Base-by-base conservation (phyloP, 2,329 filamentous ascomycete genomes). In the Leptographium procerum region DNA sequence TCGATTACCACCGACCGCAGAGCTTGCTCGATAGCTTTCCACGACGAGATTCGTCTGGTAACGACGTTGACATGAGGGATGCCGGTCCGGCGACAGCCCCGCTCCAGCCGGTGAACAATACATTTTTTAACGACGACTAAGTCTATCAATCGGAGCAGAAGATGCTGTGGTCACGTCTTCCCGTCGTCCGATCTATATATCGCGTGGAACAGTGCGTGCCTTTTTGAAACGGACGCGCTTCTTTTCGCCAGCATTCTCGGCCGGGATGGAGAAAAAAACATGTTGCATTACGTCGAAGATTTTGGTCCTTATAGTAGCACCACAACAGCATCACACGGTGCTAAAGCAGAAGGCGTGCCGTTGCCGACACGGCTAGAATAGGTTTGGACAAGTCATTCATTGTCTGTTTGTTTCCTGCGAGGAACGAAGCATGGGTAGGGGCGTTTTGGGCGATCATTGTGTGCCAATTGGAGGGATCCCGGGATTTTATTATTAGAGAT, bases 61-160 rank as follows among this genome's bases (percentile, higher is more conserved):
- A 77, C 56, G 81, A 83, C 58, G 71, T 83, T 33, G 76, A 79
- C 26, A 83, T 83, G 81, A 68, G 73, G 45, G 81, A 84, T 61
- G 78, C 76, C 26, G 78, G 77, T 7, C 78, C 80, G 8, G 79
- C 79, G 10, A 80, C 79, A 2, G 80, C 80, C 10, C 77, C 80
- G 16, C 69, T 79, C 22, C 74, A 74, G 58, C 73, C 72, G 53
- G 72, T 72, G 51, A 76, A 73, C 64, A 70, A 73, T 34, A 76
- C 74, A 0, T 81, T 81, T 64, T 81, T 81, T 66, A 74, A 75
- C 58, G 77, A 80, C 60, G 61, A 64, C 29, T 47, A 48, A 57
- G 47, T 45, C 33, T 22, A 22, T 29, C 4, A 33, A 54, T 33
- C 31, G 31, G 31, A 33, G 31, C 31, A 33, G 31, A 5, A 33